A percentile compares a stretch with the other conserved stretches of the same genome.
phyloP scores from a whole-genome alignment of 352 stramenopile genomes.

The Pythium coloratum region DNA sequence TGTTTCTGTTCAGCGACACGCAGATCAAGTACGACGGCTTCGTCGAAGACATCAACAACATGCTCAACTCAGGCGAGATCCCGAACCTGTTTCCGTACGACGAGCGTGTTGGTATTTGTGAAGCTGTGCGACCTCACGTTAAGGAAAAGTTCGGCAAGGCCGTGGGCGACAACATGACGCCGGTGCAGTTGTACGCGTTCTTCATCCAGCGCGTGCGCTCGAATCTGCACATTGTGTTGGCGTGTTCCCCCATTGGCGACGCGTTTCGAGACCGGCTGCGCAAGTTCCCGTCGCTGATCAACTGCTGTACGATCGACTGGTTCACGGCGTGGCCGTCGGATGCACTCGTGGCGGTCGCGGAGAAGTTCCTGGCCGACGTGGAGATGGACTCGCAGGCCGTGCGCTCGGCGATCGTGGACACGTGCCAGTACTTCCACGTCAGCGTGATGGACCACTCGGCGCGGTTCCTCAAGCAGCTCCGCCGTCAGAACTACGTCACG shows the following conservation, averaged over 20 bases:
- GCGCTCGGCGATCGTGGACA: slow-evolving; percentile 83
- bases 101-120: slow-evolving; percentile 89
- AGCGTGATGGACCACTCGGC: slow-evolving; percentile 86
- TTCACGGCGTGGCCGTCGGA: slow-evolving; percentile 95
- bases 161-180: slow-evolving; percentile 91
- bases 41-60: slow-evolving; percentile 97
- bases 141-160: slow-evolving; percentile 91
- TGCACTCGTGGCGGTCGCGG: slow-evolving; percentile 91
- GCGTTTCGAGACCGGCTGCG: slow-evolving; percentile 93
- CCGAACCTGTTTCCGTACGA: slow-evolving; percentile 95
- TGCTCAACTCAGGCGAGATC: slow-evolving; percentile 95
- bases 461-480: slow-evolving; percentile 79
- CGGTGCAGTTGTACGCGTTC: slow-evolving; percentile 89
- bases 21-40: slow-evolving; percentile 97
- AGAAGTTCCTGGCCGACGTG: slow-evolving; percentile 91
- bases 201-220: slow-evolving; percentile 91
- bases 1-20: slow-evolving; percentile 95
- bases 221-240: slow-evolving; percentile 94
- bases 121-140: slow-evolving; percentile 88
- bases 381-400: slow-evolving; percentile 83
- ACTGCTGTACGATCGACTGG: slow-evolving; percentile 98
- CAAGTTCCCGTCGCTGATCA: slow-evolving; percentile 96
- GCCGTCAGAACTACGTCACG: slow-evolving; percentile 95
- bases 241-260: slow-evolving; percentile 93
- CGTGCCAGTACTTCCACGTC: slow-evolving; percentile 93